These are phyloP conservation scores for Ormosia semicastrata DNA, from an alignment of 306 rosid genomes.

Conservation along the genomic window DNA sequence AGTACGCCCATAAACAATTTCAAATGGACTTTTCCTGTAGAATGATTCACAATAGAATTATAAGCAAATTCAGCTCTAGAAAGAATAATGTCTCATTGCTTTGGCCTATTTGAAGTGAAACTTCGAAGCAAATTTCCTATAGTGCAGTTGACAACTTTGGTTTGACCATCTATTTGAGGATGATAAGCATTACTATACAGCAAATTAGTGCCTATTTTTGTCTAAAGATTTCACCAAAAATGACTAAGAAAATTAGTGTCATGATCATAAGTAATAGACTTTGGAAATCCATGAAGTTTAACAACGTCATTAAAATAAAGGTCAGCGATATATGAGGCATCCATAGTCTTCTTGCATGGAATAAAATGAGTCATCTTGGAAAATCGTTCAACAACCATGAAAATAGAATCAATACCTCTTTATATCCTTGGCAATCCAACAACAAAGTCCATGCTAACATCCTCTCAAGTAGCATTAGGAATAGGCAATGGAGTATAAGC, in stretches of 20 bases:
- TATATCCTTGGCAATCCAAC: background rate
- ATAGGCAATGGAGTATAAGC: background rate
- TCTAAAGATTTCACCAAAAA: no score
- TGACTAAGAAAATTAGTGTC: no score
- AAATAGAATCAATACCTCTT: background rate
- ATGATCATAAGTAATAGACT: no score
- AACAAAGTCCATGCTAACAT: background rate
- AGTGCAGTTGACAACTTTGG: no score
- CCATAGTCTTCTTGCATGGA: no score
- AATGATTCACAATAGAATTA: background rate
- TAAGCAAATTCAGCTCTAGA: background rate
- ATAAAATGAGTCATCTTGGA: background rate
- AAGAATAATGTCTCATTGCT: background rate
- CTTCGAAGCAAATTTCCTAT: background rate
- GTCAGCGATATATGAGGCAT: no score
- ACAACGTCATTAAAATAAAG: no score
- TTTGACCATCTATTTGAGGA: no score
- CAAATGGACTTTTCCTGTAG: background rate
- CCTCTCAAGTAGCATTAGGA: background rate
- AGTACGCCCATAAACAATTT: background rate
- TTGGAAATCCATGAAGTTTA: no score
- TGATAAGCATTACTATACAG: no score
- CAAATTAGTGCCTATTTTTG: no score
- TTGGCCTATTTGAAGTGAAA: background rate
- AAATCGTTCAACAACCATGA: background rate